Percentiles rank a stretch among this genome's conserved stretches.
phyloP scores from a whole-genome alignment of 768 basidiomycete genomes.

The Boletellus ananiceps region DNA sequence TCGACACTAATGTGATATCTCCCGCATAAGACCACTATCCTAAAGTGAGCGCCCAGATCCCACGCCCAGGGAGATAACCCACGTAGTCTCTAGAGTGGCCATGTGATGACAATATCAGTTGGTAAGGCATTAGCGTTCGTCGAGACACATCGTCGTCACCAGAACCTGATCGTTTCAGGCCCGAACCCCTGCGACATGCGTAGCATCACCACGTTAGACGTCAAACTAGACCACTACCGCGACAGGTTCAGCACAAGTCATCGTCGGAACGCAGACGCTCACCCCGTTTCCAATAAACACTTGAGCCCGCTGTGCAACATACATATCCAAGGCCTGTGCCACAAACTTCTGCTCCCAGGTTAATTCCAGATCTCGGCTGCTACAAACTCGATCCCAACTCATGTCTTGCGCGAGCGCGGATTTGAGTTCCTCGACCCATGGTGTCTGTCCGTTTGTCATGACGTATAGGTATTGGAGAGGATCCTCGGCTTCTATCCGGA shows the following conservation, averaged over 20 bases:
- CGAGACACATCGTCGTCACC: conserved; percentile 22
- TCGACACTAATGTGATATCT: too few species aligned
- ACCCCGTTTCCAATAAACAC: conserved; percentile 54
- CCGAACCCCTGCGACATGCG: conserved; percentile 29
- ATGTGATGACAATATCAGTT: too few species aligned
- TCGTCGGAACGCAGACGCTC: conserved; percentile 9
- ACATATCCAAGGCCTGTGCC: conserved; percentile 48
- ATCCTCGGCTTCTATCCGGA: conserved; percentile 23
- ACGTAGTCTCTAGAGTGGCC: too few species aligned
- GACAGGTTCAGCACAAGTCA: conserved; percentile 1
- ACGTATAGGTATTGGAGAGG: conserved; percentile 40
- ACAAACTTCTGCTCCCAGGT: conserved; percentile 41
- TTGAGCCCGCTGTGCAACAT: conserved; percentile 43
- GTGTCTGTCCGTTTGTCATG: conserved; percentile 41
- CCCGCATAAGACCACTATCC: too few species aligned
- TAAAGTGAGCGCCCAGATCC: too few species aligned
- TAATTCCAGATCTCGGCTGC: conserved; percentile 40
- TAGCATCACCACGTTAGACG: conserved; percentile 38
- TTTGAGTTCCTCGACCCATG: conserved; percentile 42
- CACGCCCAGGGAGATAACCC: too few species aligned
- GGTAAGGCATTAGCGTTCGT: background rate
- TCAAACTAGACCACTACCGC: conserved; percentile 39
- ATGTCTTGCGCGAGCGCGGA: conserved; percentile 27
- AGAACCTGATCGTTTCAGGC: conserved; percentile 33
- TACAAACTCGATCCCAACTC: conserved; percentile 40